Evolutionary conservation across 176 grass and related monocot genomes (phyloP), one percentile per base, ranked within the genome.

Genomic region (Coix lacrymajobi): DNA sequence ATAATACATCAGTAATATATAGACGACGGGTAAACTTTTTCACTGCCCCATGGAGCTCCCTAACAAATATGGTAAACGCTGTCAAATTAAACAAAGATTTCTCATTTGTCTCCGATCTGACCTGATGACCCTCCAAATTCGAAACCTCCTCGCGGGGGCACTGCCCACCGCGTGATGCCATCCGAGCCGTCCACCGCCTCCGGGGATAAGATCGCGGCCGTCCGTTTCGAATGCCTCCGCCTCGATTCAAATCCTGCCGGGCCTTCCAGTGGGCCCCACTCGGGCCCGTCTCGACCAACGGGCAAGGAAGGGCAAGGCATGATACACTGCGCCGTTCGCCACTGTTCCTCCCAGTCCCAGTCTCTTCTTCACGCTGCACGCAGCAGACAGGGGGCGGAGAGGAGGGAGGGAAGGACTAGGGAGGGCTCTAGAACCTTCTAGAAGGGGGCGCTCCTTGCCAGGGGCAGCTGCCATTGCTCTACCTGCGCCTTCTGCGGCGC

Each of bases 391-490:
- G 19, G 56, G 15, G 62, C 36, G 51, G 48, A 8, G 29, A 19
- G 3, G 52, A 14, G 77, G 49, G 32, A 28, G 46, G 79, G 48
- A 13, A 14, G 36, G 28, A 67, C 44, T 46, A 26, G 16, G 24
- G 49, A 54, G 20, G 36, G 48, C 54, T 81, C 78, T 77, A 77
- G 88, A 78, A 66, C 32, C 72, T 86, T 90, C 83, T 78, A 82
- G 79, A 82, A 57, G 43, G 8, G 8, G 19, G 6, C 2, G 13
- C 3, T n/a, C 5, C 29, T 4, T 19, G 43, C 24, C 41, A 19
- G 41, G 66, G 58, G 20, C 6, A 65, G 79, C 79, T 78, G 54
- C 44, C 25, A 5, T n/a, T 15, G 26, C 17, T 11, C 22, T 11
- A 31, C 31, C 26, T 8, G 14, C 69, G 66, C n/a, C 73, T 28